Evolutionary conservation across 805 yeast species (phyloP).

Genomic region (Kluyveromyces lactis): DNA sequence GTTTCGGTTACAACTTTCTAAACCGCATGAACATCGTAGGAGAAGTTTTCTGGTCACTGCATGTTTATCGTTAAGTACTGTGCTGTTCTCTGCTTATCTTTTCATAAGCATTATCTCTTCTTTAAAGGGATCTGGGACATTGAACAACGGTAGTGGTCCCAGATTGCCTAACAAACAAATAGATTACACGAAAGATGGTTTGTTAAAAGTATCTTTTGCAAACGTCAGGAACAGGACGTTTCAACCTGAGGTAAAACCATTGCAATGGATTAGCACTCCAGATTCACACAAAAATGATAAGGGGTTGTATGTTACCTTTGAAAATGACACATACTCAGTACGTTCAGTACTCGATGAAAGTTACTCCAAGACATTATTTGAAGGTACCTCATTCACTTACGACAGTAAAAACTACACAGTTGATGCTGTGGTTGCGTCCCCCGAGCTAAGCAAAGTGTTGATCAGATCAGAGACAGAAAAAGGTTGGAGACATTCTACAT

Average conservation of each 20-base stretch:
- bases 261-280: slow-evolving; percentile 65
- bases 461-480: slow-evolving; percentile 53
- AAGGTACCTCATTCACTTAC: slow-evolving; percentile 39
- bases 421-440: slow-evolving; percentile 53
- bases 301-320: slow-evolving; percentile 56
- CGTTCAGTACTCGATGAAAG: slow-evolving; percentile 34
- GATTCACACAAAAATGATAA: slow-evolving; percentile 44
- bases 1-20: not conserved
- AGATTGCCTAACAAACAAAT: not conserved
- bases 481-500: slow-evolving; percentile 48
- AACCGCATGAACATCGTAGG: not conserved
- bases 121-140: not conserved
- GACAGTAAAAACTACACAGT: slow-evolving; percentile 37
- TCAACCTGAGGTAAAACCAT: slow-evolving; percentile 39
- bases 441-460: slow-evolving; percentile 51
- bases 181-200: slow-evolving; percentile 15
- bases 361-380: slow-evolving; percentile 40
- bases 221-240: slow-evolving; percentile 50
- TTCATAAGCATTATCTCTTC: not conserved
- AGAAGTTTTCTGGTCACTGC: not conserved
- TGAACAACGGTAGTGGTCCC: not conserved
- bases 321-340: slow-evolving; percentile 42
- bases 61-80: not conserved
- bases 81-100: not conserved
- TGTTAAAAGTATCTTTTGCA: slow-evolving; percentile 31